These are phyloP conservation scores for Alternaria gaisen DNA, from an alignment of 2,329 filamentous ascomycete genomes.

Conservation along the genomic window DNA sequence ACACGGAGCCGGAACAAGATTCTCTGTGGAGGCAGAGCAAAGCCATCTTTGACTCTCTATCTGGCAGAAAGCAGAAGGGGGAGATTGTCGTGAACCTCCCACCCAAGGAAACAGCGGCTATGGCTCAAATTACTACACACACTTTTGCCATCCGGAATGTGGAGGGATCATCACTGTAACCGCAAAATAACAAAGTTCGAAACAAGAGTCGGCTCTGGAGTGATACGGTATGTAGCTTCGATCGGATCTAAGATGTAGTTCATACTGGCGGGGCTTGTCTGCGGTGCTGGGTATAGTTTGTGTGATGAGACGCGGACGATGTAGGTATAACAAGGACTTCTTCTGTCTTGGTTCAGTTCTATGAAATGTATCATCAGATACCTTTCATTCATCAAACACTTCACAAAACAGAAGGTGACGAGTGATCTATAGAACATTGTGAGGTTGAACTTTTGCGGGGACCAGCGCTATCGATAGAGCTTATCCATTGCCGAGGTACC, in stretches of 20 bases:
- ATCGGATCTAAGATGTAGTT: neutral
- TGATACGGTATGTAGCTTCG: neutral
- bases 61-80: neutral
- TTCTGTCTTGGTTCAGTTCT: neutral
- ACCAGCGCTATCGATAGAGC: conserved; percentile 27
- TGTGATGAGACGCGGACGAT: neutral
- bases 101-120: neutral
- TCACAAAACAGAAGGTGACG: neutral
- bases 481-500: conserved; percentile 37
- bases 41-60: neutral
- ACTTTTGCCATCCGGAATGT: neutral
- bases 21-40: neutral
- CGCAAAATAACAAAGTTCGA: neutral
- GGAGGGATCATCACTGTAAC: neutral
- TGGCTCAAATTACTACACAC: neutral
- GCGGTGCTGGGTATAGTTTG: neutral
- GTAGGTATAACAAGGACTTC: neutral
- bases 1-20: neutral
- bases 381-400: neutral
- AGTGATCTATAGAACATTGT: neutral
- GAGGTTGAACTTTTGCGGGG: neutral
- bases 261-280: neutral
- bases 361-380: neutral
- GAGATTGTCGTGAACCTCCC: conserved; percentile 2
- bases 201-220: neutral